These are phyloP conservation scores for Thermothielavioides terrestris DNA, from an alignment of 495 filamentous ascomycete genomes.

Conservation along the genomic window DNA sequence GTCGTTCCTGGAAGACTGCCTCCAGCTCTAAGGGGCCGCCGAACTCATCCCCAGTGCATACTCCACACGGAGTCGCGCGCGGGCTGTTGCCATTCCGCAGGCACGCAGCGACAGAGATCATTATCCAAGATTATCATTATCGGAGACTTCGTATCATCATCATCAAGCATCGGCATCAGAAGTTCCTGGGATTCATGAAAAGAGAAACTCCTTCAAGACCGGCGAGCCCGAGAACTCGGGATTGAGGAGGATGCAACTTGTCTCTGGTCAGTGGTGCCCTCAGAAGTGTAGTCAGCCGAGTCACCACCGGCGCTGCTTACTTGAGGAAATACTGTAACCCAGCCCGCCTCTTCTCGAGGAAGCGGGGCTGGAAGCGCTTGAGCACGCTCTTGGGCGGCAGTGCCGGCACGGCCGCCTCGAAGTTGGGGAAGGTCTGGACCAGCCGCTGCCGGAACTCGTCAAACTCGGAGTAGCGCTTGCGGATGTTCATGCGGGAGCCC, in stretches of 20 bases:
- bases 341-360: conserved; percentile 44
- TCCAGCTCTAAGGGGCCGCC: no score
- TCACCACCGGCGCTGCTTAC: conserved; percentile 23
- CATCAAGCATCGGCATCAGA: neutral
- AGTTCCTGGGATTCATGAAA: conserved; percentile 35
- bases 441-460: conserved; percentile 43
- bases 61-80: no score
- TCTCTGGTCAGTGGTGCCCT: no score
- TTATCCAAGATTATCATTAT: conserved; percentile 13
- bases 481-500: conserved; percentile 46
- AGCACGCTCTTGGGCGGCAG: conserved; percentile 49
- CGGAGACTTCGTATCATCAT: conserved; percentile 2
- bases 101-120: no score
- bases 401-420: conserved; percentile 45
- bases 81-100: no score
- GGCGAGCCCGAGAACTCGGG: conserved; percentile 50
- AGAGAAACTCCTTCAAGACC: conserved; percentile 49
- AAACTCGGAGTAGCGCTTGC: conserved; percentile 53
- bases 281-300: neutral
- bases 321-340: conserved; percentile 51
- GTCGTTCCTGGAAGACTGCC: no score
- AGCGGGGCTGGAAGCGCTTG: conserved; percentile 43
- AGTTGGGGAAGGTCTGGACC: conserved; percentile 45
- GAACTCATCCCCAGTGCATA: no score
- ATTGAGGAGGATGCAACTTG: conserved; percentile 50